Conservation (phyloP, 2,329 filamentous ascomycete species). For the Colletotrichum sp. region DNA sequence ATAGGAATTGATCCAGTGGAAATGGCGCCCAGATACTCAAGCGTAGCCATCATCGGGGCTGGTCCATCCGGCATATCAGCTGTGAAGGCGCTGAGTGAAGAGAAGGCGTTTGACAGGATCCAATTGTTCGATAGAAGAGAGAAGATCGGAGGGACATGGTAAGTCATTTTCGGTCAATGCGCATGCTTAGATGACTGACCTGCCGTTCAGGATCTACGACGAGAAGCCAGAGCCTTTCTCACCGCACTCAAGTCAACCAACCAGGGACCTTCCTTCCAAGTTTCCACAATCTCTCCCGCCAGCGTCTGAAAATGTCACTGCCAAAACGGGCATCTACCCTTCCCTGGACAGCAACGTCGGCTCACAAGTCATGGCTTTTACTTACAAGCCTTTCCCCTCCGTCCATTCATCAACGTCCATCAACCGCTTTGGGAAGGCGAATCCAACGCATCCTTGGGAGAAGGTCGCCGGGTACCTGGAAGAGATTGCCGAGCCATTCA, state of each 20-base stretch:
- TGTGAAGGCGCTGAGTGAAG: conserved; percentile 61
- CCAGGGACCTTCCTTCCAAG: conserved; percentile 43
- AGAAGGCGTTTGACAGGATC: conserved; percentile 59
- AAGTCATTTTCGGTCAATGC: conserved; percentile 14
- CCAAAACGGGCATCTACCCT: conserved; percentile 36
- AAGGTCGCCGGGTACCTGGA: conserved; percentile 47
- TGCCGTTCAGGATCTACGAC: conserved; percentile 53
- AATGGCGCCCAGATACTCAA: conserved; percentile 3
- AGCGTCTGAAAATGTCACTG: conserved; percentile 36
- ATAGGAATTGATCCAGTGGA: background rate
- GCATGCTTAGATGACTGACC: conserved; percentile 42
- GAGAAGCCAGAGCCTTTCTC: conserved; percentile 39
- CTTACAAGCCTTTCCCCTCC: conserved; percentile 52
- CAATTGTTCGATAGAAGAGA: conserved; percentile 64
- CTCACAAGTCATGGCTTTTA: conserved; percentile 59
- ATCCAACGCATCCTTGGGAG: conserved; percentile 52
- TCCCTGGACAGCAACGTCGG: conserved; percentile 65
- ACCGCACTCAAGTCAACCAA: conserved; percentile 44
- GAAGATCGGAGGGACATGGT: conserved; percentile 61
- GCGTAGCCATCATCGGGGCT: conserved; percentile 61
- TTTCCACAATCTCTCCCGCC: conserved; percentile 43
- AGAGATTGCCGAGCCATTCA: conserved; percentile 57
- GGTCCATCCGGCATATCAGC: conserved; percentile 64
- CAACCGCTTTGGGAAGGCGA: conserved; percentile 52
- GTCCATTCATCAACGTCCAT: conserved; percentile 37